Conservation (phyloP, 805 yeast species). For the Pichia heedii region DNA sequence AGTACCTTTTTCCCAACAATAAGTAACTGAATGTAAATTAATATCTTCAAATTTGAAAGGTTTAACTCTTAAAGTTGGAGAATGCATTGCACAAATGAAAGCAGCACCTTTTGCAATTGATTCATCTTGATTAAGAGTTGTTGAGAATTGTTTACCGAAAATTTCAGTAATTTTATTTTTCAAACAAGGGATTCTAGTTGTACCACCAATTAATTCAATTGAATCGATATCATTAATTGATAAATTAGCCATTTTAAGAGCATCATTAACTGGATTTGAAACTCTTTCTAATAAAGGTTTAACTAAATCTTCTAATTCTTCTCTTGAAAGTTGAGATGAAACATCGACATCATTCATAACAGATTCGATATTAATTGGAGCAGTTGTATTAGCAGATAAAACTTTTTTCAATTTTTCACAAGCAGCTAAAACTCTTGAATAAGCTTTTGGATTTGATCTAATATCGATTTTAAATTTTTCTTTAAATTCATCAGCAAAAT, state of each 20-base stretch:
- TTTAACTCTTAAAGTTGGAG: slow-evolving; percentile 97
- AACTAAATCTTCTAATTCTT: slow-evolving; percentile 85
- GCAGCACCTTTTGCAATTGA: slow-evolving; percentile 99
- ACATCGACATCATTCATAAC: slow-evolving; percentile 97
- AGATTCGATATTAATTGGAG: slow-evolving; percentile 92
- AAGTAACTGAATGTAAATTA: slow-evolving; percentile 87
- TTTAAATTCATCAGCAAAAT: slow-evolving; percentile 89
- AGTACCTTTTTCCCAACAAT: slow-evolving; percentile 88
- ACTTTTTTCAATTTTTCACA: slow-evolving; percentile 94
- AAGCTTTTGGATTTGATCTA: slow-evolving; percentile 87
- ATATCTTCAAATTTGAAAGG: slow-evolving; percentile 97
- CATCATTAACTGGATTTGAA: slow-evolving; percentile 67
- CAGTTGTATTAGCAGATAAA: slow-evolving; percentile 87
- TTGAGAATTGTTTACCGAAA: slow-evolving; percentile 79
- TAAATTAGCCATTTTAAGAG: slow-evolving; percentile 73
- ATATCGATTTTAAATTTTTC: slow-evolving; percentile 90
- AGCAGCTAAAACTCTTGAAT: slow-evolving; percentile 83
- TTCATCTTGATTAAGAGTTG: slow-evolving; percentile 98
- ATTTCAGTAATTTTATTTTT: slow-evolving; percentile 73
- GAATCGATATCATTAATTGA: slow-evolving; percentile 70
- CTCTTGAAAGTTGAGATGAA: slow-evolving; percentile 79
- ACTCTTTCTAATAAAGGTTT: slow-evolving; percentile 73
- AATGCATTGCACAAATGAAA: slow-evolving; percentile 96
- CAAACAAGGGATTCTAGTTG: slow-evolving; percentile 93
- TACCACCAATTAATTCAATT: slow-evolving; percentile 95